These are phyloP conservation scores for Deinandra increscens DNA, from an alignment of 129 eudicot genomes.

Conservation along the genomic window DNA sequence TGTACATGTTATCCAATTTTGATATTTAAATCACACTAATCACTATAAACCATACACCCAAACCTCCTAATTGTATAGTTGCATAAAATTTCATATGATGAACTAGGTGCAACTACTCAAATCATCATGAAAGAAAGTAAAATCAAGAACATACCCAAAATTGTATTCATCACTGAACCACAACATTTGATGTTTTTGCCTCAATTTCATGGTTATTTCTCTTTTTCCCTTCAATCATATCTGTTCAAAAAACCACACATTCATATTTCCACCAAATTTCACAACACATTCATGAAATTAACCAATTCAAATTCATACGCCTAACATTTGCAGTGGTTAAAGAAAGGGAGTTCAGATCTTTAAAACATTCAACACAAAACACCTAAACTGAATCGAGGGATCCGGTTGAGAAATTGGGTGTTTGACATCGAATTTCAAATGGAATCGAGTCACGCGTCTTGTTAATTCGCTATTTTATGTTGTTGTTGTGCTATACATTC, in stretches of 20 bases:
- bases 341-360: constrained; percentile 1
- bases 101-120: constrained; percentile 9
- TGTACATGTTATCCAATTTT: no score
- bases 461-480: constrained; percentile 1
- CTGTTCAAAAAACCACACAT: no score
- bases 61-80: neutral
- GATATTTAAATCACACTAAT: no score
- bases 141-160: constrained; percentile 39
- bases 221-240: constrained; percentile 15
- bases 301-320: no score
- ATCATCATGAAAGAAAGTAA: constrained; percentile 8
- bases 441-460: no score
- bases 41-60: no score
- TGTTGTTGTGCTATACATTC: no score
- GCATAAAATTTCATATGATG: no score
- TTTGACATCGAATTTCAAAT: neutral
- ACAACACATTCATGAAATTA: no score
- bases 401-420: constrained; percentile 18
- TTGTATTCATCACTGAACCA: constrained; percentile 21
- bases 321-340: neutral
- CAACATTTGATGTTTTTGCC: constrained; percentile 23
- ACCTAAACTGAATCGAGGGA: constrained; percentile 5
- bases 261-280: no score
- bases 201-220: constrained; percentile 20
- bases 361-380: neutral